Evolutionary conservation across 2,329 filamentous ascomycete species (phyloP).

Genomic region (Sclerotinia subarctica): DNA sequence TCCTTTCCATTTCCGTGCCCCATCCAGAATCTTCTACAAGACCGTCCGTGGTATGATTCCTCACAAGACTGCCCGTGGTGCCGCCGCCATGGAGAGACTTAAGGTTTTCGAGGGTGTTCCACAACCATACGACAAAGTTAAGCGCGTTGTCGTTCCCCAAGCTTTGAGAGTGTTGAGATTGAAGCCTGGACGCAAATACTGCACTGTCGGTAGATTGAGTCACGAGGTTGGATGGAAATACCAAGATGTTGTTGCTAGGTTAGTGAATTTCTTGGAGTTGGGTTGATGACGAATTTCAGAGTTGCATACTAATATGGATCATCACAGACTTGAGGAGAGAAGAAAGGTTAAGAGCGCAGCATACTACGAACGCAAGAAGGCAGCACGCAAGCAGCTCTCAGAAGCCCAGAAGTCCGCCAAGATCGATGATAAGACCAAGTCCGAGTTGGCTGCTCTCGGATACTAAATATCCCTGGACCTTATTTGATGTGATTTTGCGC

Average conservation of each 20-base stretch:
- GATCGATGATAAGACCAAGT: conserved; percentile 80
- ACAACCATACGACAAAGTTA: conserved; percentile 99
- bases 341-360: conserved; percentile 99
- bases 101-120: conserved; percentile 99
- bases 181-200: conserved; percentile 99
- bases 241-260: conserved; percentile 98
- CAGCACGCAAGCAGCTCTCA: conserved; percentile 81
- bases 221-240: conserved; percentile 99
- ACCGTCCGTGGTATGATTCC: conserved; percentile 99
- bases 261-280: conserved; percentile 45
- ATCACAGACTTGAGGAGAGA: conserved; percentile 87
- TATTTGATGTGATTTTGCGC: conserved; percentile 29
- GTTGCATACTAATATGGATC: conserved; percentile 28
- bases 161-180: conserved; percentile 93
- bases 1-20: conserved; percentile 99
- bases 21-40: conserved; percentile 99
- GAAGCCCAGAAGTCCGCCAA: conserved; percentile 91
- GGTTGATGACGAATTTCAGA: background rate
- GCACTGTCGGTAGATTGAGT: conserved; percentile 94
- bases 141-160: conserved; percentile 99
- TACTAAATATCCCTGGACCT: conserved; percentile 61
- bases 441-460: conserved; percentile 84
- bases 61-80: conserved; percentile 98
- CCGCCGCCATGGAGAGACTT: conserved; percentile 93
- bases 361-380: conserved; percentile 99